Evolutionary conservation across 257 asterid genomes (phyloP).

Genomic region (Scutellaria galericulata): DNA sequence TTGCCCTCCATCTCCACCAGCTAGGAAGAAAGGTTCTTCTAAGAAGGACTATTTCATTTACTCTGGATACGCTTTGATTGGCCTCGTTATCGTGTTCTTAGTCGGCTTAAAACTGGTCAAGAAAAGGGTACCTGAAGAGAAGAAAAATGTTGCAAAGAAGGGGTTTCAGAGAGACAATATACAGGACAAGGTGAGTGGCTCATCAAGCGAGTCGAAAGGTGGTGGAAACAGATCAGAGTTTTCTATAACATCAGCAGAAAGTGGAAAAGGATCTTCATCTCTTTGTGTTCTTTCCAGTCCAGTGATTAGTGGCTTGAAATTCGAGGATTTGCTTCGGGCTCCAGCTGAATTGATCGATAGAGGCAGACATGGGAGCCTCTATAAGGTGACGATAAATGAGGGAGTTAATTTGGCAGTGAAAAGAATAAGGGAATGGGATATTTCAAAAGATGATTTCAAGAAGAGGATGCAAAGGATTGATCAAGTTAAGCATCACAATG

Average conservation of each 20-base stretch:
- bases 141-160: slow-evolving; percentile 11
- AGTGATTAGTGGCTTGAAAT: slow-evolving; percentile 45
- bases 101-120: slow-evolving; percentile 38
- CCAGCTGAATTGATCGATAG: slow-evolving; percentile 74
- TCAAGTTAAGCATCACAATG: slow-evolving; percentile 54
- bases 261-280: slow-evolving; percentile 53
- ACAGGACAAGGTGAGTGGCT: slow-evolving; percentile 44
- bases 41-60: slow-evolving; percentile 54
- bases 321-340: slow-evolving; percentile 72
- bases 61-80: slow-evolving; percentile 63
- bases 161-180: slow-evolving; percentile 18
- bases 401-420: slow-evolving; percentile 62
- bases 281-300: slow-evolving; percentile 56
- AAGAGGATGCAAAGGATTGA: slow-evolving; percentile 58
- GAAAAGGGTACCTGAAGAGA: slow-evolving; percentile 28
- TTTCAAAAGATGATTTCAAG: slow-evolving; percentile 59
- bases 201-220: slow-evolving; percentile 56
- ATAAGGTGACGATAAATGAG: slow-evolving; percentile 52
- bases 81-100: slow-evolving; percentile 42
- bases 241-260: slow-evolving; percentile 64
- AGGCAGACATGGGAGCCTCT: slow-evolving; percentile 66
- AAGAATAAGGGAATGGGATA: slow-evolving; percentile 70
- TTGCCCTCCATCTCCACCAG: slow-evolving; percentile 49
- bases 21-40: slow-evolving; percentile 35
- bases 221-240: slow-evolving; percentile 64